A percentile compares a stretch with the other conserved stretches of the same genome.
phyloP scores from a whole-genome alignment of 164 flowering plant species.

The Aristolochia fimbriata region DNA sequence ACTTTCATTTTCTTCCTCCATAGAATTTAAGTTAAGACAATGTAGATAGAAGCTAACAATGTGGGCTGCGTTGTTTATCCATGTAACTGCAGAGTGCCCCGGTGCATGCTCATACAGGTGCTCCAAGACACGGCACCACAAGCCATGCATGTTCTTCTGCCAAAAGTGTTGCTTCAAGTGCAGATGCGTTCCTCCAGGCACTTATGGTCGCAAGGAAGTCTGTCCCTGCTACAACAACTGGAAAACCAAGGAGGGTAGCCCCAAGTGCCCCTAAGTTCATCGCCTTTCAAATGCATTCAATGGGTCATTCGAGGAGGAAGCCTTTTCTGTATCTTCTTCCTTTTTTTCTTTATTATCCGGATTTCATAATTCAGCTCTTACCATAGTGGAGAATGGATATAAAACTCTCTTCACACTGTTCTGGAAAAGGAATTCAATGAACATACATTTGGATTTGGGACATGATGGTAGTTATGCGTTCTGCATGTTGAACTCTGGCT shows the following conservation, averaged over 20 bases:
- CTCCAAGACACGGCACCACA: slow-evolving; percentile 13
- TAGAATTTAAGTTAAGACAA: neutral
- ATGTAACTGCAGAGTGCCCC: slow-evolving; percentile 13
- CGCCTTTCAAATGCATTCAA: too few relatives aligned
- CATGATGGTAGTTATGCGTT: too few relatives aligned
- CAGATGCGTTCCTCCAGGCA: slow-evolving; percentile 19
- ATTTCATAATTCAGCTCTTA: too few relatives aligned
- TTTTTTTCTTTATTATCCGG: too few relatives aligned
- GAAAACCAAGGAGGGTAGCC: slow-evolving; percentile 18
- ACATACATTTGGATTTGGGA: too few relatives aligned
- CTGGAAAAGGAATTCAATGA: too few relatives aligned
- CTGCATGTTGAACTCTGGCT: too few relatives aligned
- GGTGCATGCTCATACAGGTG: slow-evolving; percentile 9
- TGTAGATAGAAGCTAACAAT: neutral
- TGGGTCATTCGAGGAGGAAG: too few relatives aligned
- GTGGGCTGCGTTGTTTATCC: neutral
- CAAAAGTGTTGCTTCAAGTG: slow-evolving; percentile 19
- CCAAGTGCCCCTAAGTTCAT: slow-evolving; percentile 16
- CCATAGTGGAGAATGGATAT: too few relatives aligned
- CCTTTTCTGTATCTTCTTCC: too few relatives aligned
- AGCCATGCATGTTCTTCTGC: slow-evolving; percentile 22
- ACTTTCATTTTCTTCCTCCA: neutral
- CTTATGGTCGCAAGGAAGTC: slow-evolving; percentile 15
- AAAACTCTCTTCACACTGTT: too few relatives aligned
- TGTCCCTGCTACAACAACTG: slow-evolving; percentile 21